Evolutionary conservation across 2,329 filamentous ascomycete species (phyloP).

Genomic region (Fusarium mundagurra): DNA sequence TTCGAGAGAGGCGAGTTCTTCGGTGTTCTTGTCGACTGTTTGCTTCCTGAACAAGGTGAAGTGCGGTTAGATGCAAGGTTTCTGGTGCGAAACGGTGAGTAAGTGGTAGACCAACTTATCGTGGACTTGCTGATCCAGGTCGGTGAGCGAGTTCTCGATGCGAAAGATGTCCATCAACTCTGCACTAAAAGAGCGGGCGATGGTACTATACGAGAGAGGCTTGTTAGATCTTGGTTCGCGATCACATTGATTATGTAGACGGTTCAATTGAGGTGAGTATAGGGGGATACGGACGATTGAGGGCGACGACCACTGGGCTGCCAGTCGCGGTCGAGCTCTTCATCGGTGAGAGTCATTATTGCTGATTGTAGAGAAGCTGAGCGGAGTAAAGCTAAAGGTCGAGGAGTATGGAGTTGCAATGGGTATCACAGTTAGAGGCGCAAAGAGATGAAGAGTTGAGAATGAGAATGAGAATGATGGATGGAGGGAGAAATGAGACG

Average conservation of each 20-base stretch:
- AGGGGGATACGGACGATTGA: slow-evolving; percentile 76
- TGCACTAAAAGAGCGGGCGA: slow-evolving; percentile 86
- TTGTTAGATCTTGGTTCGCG: slow-evolving; percentile 20
- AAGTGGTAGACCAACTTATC: slow-evolving; percentile 73
- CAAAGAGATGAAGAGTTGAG: slow-evolving; percentile 2
- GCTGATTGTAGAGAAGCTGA: slow-evolving; percentile 6
- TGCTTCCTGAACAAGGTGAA: slow-evolving; percentile 71
- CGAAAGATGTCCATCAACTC: slow-evolving; percentile 91
- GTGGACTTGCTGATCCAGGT: slow-evolving; percentile 78
- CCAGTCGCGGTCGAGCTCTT: slow-evolving; percentile 80
- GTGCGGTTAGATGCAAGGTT: slow-evolving; percentile 13
- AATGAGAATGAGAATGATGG: background rate
- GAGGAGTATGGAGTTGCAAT: background rate
- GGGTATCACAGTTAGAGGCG: slow-evolving; percentile 7
- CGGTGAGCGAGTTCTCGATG: slow-evolving; percentile 80
- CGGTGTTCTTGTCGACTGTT: slow-evolving; percentile 75
- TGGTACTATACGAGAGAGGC: slow-evolving; percentile 66
- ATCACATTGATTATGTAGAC: slow-evolving; percentile 21
- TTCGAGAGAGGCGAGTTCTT: slow-evolving; percentile 88
- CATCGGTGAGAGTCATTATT: slow-evolving; percentile 62
- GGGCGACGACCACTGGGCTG: slow-evolving; percentile 81
- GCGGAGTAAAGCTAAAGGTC: background rate
- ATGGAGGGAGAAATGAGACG: background rate
- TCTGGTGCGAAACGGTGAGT: background rate
- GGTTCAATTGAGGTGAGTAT: slow-evolving; percentile 63